Evolutionary conservation across 2,329 filamentous ascomycete species (phyloP).

Genomic region (Verticillium alfalfae): DNA sequence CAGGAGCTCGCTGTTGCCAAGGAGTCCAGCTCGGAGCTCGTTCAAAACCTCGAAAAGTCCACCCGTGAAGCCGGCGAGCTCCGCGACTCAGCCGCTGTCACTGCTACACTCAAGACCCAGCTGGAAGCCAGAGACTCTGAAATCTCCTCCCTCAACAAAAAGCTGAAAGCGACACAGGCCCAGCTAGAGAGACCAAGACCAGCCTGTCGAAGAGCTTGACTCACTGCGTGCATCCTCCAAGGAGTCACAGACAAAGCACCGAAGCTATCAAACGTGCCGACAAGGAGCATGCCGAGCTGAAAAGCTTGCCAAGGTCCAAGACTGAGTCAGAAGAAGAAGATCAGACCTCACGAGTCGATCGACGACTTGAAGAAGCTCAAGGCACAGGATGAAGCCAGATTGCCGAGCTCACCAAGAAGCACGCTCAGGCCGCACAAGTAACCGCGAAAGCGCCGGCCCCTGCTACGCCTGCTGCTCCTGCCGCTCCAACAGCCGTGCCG

Average conservation of each 20-base stretch:
- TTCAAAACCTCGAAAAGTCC: conserved; percentile 61
- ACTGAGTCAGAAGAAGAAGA: conserved; percentile 35
- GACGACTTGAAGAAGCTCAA: conserved; percentile 30
- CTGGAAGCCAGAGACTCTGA: conserved; percentile 42
- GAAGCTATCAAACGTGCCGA: conserved; percentile 14
- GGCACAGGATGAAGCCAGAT: conserved; percentile 32
- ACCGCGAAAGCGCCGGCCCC: conserved; percentile 16
- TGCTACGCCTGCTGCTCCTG: conserved; percentile 12
- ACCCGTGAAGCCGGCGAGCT: conserved; percentile 55
- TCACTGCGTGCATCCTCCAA: conserved; percentile 18
- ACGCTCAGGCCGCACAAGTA: conserved; percentile 11
- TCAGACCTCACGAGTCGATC: conserved; percentile 34
- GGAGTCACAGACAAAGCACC: conserved; percentile 18
- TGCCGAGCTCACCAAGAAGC: conserved; percentile 31
- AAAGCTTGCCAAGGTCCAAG: conserved; percentile 29
- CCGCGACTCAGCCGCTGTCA: conserved; percentile 30
- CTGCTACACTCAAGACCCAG: conserved; percentile 43
- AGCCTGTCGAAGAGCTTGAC: conserved; percentile 20
- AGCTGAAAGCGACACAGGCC: conserved; percentile 35
- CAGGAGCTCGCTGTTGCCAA: conserved; percentile 65
- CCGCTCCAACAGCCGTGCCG: conserved; percentile 15
- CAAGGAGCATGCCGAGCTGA: conserved; percentile 22
- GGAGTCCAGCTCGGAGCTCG: conserved; percentile 64
- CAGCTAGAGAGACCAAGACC: conserved; percentile 37
- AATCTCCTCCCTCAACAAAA: conserved; percentile 43